Conservation (phyloP, 768 basidiomycete species). For the Tylopilus rubrobrunneus region DNA sequence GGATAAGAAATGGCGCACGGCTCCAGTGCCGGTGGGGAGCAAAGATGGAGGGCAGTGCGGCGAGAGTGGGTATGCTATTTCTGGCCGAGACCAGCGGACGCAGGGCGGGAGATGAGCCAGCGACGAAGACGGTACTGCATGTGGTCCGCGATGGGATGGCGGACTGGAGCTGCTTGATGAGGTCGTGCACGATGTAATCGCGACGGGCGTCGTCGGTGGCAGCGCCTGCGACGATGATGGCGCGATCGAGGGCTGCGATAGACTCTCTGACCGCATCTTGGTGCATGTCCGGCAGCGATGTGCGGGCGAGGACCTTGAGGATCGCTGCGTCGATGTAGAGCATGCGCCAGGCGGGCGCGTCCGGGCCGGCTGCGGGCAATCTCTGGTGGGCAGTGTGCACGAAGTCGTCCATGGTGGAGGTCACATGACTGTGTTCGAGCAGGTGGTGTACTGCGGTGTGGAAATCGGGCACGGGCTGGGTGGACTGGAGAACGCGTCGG, state of each 20-base stretch:
- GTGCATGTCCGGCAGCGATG: slow-evolving; percentile 10
- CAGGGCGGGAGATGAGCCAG: neutral
- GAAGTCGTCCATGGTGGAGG: slow-evolving; percentile 31
- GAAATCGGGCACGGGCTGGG: slow-evolving; percentile 4
- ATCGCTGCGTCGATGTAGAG: slow-evolving; percentile 77
- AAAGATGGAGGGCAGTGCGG: slow-evolving; percentile 52
- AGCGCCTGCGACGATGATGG: slow-evolving; percentile 77
- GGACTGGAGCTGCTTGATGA: slow-evolving; percentile 64
- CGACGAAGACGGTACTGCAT: slow-evolving; percentile 5
- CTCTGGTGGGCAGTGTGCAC: slow-evolving; percentile 44
- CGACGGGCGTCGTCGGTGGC: slow-evolving; percentile 58
- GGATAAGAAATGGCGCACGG: slow-evolving; percentile 68
- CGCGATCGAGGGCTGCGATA: slow-evolving; percentile 67
- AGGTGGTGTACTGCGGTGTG: slow-evolving; percentile 1
- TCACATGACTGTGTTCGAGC: neutral
- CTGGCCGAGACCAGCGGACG: slow-evolving; percentile 8
- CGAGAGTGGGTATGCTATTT: slow-evolving; percentile 38
- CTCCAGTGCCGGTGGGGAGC: slow-evolving; percentile 46
- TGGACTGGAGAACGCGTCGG: slow-evolving; percentile 7
- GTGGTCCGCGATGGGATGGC: slow-evolving; percentile 5
- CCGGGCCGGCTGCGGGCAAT: slow-evolving; percentile 39
- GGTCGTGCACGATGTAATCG: slow-evolving; percentile 51
- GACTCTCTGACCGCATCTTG: slow-evolving; percentile 35
- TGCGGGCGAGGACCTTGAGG: slow-evolving; percentile 45
- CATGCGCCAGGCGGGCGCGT: slow-evolving; percentile 50